Evolutionary conservation across 352 stramenopile genomes (phyloP).

Genomic region (Elongisporangium prolatum): DNA sequence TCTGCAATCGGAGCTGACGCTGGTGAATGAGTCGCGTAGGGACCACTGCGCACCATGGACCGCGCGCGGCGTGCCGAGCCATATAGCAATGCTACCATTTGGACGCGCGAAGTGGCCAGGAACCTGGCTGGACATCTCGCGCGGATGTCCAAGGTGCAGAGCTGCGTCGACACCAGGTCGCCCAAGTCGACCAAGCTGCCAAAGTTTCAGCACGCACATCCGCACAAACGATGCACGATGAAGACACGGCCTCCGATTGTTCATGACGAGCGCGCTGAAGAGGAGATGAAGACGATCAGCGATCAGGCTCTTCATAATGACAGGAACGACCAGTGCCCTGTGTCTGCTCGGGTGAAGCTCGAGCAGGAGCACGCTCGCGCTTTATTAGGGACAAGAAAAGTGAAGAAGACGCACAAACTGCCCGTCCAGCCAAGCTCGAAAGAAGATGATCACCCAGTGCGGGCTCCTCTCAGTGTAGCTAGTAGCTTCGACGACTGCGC

Average conservation of each 20-base stretch:
- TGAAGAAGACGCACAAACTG: not conserved
- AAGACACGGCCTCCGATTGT: conserved; percentile 18
- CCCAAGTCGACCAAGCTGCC: conserved; percentile 48
- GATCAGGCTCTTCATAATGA: not conserved
- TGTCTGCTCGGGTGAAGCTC: not conserved
- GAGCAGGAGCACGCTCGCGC: not conserved
- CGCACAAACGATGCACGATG: conserved; percentile 37
- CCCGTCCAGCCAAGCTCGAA: not conserved
- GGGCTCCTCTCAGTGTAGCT: not conserved
- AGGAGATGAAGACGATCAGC: too few relatives aligned
- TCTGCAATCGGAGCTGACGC: not conserved
- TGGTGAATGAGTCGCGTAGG: not conserved
- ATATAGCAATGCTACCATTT: conserved; percentile 74
- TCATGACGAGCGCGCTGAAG: not conserved
- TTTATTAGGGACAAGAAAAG: not conserved
- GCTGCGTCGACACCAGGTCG: conserved; percentile 63
- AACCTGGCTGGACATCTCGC: conserved; percentile 68
- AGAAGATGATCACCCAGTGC: not conserved
- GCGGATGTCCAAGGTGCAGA: conserved; percentile 65
- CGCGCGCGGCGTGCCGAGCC: conserved; percentile 62
- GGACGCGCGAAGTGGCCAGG: conserved; percentile 63
- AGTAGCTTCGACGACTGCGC: not conserved
- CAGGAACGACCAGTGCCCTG: not conserved
- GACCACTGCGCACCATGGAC: conserved; percentile 35
- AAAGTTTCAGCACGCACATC: conserved; percentile 33